phyloP scores from a whole-genome alignment of 2,329 filamentous ascomycete genomes.

The Fusarium sp. region DNA sequence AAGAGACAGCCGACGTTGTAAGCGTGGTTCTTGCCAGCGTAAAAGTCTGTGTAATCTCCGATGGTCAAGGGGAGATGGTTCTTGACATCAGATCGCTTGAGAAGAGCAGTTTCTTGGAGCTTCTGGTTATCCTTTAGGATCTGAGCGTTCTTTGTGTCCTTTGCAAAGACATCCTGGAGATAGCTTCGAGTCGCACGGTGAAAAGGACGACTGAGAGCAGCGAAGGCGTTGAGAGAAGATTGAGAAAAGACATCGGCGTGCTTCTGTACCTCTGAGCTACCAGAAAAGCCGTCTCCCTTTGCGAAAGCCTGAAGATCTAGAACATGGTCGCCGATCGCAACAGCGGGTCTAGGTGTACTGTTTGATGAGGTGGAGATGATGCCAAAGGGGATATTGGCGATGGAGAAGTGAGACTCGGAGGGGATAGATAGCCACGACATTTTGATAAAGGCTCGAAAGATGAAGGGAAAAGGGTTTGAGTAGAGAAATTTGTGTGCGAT shows the following conservation, averaged over 20 bases:
- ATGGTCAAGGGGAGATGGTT: conserved; percentile 81
- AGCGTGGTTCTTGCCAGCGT: conserved; percentile 82
- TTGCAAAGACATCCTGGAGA: conserved; percentile 68
- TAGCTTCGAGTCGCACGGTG: conserved; percentile 77
- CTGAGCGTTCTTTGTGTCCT: conserved; percentile 59
- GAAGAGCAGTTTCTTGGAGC: conserved; percentile 45
- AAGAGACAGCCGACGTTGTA: conserved; percentile 77
- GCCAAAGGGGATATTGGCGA: conserved; percentile 86
- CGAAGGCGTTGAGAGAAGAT: conserved; percentile 49
- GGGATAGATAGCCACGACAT: conserved; percentile 50
- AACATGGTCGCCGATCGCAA: conserved; percentile 78
- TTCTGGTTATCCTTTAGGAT: conserved; percentile 52
- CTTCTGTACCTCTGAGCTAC: conserved; percentile 40
- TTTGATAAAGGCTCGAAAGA: not conserved
- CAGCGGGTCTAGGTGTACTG: conserved; percentile 69
- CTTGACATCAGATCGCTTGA: conserved; percentile 59
- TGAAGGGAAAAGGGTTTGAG: not conserved
- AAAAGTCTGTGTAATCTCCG: conserved; percentile 88
- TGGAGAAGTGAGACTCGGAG: conserved; percentile 54
- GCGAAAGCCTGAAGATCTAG: conserved; percentile 76
- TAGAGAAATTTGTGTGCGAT: not conserved
- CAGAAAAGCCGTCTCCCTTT: conserved; percentile 52
- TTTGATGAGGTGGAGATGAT: conserved; percentile 75
- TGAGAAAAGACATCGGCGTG: conserved; percentile 43
- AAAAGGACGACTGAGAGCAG: conserved; percentile 71